These are phyloP conservation scores for Gossypium bickii DNA, from an alignment of 345 rosid genomes.

Conservation along the genomic window DNA sequence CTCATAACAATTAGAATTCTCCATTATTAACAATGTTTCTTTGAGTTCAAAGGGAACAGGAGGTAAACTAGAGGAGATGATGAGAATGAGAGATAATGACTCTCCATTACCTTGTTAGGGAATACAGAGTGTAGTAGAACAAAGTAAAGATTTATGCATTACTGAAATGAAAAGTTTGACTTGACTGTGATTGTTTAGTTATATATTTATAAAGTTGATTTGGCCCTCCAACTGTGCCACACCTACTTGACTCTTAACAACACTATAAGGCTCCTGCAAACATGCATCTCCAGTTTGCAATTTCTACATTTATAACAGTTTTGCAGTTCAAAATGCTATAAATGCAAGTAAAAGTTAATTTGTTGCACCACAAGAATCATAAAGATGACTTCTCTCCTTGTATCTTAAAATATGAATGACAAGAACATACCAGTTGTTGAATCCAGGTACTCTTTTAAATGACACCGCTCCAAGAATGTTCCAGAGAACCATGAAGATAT, in stretches of 20 bases:
- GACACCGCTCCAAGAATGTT: constrained; percentile 42
- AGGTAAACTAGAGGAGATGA: not conserved
- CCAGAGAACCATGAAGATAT: constrained; percentile 87
- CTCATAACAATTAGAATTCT: not conserved
- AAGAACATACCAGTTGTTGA: constrained; percentile 44
- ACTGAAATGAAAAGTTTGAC: not conserved
- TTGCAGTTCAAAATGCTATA: not conserved
- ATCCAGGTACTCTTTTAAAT: constrained; percentile 54
- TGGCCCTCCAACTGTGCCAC: not conserved
- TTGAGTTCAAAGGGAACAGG: not conserved
- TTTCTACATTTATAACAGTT: not conserved
- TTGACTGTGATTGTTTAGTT: not conserved
- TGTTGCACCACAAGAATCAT: not conserved
- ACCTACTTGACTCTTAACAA: constrained; percentile 1
- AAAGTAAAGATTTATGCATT: not conserved
- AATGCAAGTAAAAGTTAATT: not conserved
- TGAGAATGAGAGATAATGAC: not conserved
- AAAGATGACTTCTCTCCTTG: not conserved
- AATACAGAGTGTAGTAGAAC: not conserved
- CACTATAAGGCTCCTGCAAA: not conserved
- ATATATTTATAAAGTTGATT: not conserved
- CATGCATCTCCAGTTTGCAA: not conserved
- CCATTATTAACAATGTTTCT: not conserved
- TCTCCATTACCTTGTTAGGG: not conserved
- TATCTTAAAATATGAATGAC: not conserved